Evolutionary conservation across 768 basidiomycete genomes (phyloP), one percentile per base, ranked within the genome.

Genomic region (Butyriboletus loyo): DNA sequence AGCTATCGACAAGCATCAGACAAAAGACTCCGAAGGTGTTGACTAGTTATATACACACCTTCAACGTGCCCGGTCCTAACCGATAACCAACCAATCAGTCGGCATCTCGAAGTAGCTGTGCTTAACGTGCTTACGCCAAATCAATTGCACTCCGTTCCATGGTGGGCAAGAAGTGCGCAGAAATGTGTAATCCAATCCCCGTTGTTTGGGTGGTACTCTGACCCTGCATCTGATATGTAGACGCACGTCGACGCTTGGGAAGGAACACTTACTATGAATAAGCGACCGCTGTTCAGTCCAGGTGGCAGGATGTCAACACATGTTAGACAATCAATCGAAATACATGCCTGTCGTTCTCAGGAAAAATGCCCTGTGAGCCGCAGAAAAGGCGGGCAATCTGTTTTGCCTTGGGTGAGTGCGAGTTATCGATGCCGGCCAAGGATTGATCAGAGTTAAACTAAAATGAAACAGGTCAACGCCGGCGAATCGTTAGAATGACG

Each of bases 121-220:
- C 25, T 34, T 32, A 24, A 35, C 17, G 50, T 50, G 30, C 85
- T 70, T 64, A 91, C 86, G 91, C 85, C 31, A 95, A 73, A 70
- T 92, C 94, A 49, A 96, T 86, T 0, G 88, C 86, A 68, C 97
- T 93, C 58, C 96, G 81, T 69, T 98, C 96, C 7, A 98, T 92
- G 0, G 96, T 98, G 7, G 93, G 91, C 46, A 98, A 93, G 66
- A 97, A 97, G 7, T 93, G 78, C 9, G 88, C 85, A 3, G 92
- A 76, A 51, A 88, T 70, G 49, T 86, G 82, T 0, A 77, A 72
- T 2, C 75, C 44, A 13, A 83, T 71, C 17, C 95, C 95, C 0
- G 95, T 96, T 2, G 92, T 95, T 69, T 98, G 95, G 7, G 78
- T 85, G 3, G 92, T 96, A 17, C 91, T 83, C 69, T 95, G 92